A percentile compares a stretch with the other conserved stretches of the same genome.
Evolutionary conservation across 1,284 basidiomycete genomes (phyloP).

Genomic region (Termitomyces sp.): DNA sequence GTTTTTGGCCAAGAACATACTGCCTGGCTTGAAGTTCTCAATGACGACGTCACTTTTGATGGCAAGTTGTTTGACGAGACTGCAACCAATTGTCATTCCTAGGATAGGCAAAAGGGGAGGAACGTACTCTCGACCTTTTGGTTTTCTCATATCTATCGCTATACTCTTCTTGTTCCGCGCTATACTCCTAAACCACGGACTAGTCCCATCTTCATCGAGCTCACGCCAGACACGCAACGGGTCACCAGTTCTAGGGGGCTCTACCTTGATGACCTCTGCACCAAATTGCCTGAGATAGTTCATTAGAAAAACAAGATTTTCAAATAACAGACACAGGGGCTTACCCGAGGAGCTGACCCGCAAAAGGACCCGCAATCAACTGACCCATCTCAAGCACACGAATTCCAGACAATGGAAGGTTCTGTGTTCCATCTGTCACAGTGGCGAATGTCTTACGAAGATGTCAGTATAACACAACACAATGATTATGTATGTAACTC

Average conservation of each 20-base stretch:
- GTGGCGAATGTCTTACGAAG: slow-evolving; percentile 12
- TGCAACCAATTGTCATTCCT: slow-evolving; percentile 21
- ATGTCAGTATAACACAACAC: not conserved
- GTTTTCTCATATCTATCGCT: slow-evolving; percentile 56
- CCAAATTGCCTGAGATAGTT: slow-evolving; percentile 50
- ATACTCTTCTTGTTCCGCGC: slow-evolving; percentile 70
- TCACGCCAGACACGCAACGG: slow-evolving; percentile 70
- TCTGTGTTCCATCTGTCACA: slow-evolving; percentile 9
- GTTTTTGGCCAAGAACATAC: slow-evolving; percentile 33
- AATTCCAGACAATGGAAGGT: slow-evolving; percentile 44
- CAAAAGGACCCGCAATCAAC: slow-evolving; percentile 67
- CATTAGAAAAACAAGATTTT: too few species aligned
- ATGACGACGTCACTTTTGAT: slow-evolving; percentile 57
- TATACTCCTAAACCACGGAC: slow-evolving; percentile 69
- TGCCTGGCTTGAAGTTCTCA: slow-evolving; percentile 72
- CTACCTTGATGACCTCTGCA: slow-evolving; percentile 67
- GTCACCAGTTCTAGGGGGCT: slow-evolving; percentile 56
- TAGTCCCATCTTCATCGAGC: slow-evolving; percentile 61
- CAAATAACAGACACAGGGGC: slow-evolving; percentile 8
- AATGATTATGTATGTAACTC: not conserved
- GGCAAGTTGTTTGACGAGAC: slow-evolving; percentile 58
- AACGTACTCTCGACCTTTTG: slow-evolving; percentile 56
- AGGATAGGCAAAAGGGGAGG: not conserved
- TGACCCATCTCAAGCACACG: slow-evolving; percentile 68
- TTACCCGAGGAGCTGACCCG: slow-evolving; percentile 64